Conservation (phyloP, 179 eudicot species). For the Beta corolliflora region DNA sequence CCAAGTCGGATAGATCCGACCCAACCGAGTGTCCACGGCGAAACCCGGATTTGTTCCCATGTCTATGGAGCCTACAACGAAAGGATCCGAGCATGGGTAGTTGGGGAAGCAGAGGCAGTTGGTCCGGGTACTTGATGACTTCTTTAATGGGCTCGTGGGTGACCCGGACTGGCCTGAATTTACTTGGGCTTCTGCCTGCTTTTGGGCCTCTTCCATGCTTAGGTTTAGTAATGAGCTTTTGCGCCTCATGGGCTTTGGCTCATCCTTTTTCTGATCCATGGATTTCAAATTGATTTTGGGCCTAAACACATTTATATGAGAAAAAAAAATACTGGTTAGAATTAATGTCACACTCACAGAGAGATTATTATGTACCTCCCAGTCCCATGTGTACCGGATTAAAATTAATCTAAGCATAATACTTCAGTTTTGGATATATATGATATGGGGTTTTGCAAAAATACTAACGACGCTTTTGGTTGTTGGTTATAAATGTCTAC, state of each 20-base stretch:
- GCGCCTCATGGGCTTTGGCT: slow-evolving; percentile 26
- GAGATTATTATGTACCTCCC: background rate
- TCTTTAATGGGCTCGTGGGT: slow-evolving; percentile 23
- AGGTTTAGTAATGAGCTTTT: slow-evolving; percentile 23
- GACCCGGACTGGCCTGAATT: background rate
- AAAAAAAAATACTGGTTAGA: background rate
- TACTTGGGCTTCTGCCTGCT: slow-evolving; percentile 10
- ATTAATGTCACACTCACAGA: background rate
- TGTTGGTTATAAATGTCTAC: too few species aligned
- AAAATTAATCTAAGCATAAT: too few species aligned
- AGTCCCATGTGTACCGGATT: background rate
- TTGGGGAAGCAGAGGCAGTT: slow-evolving; percentile 74
- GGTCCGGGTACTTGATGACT: slow-evolving; percentile 34
- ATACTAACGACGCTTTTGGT: too few species aligned
- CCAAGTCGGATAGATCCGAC: slow-evolving; percentile 56
- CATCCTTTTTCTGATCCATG: slow-evolving; percentile 31
- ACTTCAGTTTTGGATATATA: too few species aligned
- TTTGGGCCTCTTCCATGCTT: slow-evolving; percentile 21
- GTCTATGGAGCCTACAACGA: slow-evolving; percentile 64
- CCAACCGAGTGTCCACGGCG: slow-evolving; percentile 66
- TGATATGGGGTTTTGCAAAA: too few species aligned
- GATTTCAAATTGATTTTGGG: background rate
- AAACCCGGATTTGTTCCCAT: slow-evolving; percentile 30
- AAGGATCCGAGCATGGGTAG: slow-evolving; percentile 79
- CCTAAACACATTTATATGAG: background rate